These are phyloP conservation scores for Leucocoprinus birnbaumii DNA, from an alignment of 768 basidiomycete genomes.

Conservation along the genomic window DNA sequence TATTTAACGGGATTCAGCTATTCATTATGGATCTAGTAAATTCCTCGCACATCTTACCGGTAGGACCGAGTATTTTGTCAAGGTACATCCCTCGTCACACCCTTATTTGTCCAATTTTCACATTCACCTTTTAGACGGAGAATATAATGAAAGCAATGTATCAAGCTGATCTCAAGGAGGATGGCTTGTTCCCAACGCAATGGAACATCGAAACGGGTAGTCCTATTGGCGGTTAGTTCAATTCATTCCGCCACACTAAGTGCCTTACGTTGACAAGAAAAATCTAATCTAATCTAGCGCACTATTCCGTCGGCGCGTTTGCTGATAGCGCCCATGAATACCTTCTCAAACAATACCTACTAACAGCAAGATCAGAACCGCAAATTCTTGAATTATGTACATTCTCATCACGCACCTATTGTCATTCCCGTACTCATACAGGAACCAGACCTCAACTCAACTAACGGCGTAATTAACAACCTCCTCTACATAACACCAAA, in stretches of 20 bases:
- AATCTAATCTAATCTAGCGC: slow-evolving; percentile 24
- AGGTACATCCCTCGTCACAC: slow-evolving; percentile 21
- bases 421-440: neutral
- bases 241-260: neutral
- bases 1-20: neutral
- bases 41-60: slow-evolving; percentile 78
- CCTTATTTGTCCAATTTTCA: neutral
- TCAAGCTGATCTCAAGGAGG: slow-evolving; percentile 34
- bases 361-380: slow-evolving; percentile 40
- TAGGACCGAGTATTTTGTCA: slow-evolving; percentile 56
- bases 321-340: slow-evolving; percentile 71
- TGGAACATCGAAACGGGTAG: slow-evolving; percentile 47
- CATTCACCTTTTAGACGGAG: slow-evolving; percentile 39
- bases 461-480: slow-evolving; percentile 51
- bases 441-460: slow-evolving; percentile 43
- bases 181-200: slow-evolving; percentile 52
- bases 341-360: slow-evolving; percentile 61
- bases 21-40: slow-evolving; percentile 40
- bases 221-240: slow-evolving; percentile 37
- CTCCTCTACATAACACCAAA: slow-evolving; percentile 55
- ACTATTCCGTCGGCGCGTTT: slow-evolving; percentile 51
- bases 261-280: too few relatives aligned
- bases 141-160: slow-evolving; percentile 48
- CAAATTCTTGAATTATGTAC: slow-evolving; percentile 51
- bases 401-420: slow-evolving; percentile 22